A percentile compares a stretch with the other conserved stretches of the same genome.
These are phyloP conservation scores for Fomes fomentarius DNA, from an alignment of 1,284 basidiomycete genomes.

Conservation along the genomic window DNA sequence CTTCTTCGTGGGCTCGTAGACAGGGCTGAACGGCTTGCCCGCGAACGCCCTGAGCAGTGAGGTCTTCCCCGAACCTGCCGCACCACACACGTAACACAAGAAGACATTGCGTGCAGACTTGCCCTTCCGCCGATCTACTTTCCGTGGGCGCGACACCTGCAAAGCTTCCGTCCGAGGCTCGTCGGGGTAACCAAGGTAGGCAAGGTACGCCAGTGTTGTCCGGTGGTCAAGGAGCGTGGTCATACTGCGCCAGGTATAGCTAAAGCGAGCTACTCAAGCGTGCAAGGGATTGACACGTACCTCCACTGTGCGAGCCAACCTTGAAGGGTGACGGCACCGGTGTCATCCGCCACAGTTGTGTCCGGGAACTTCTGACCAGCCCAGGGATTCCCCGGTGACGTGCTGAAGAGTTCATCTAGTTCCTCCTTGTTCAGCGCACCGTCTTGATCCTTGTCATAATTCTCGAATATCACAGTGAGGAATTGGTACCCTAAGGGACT, in stretches of 20 bases:
- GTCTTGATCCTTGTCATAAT: conserved; percentile 98
- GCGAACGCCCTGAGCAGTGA: conserved; percentile 85
- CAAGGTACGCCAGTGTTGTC: conserved; percentile 94
- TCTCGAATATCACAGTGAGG: conserved; percentile 96
- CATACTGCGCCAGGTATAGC: conserved; percentile 63
- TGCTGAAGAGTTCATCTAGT: conserved; percentile 88
- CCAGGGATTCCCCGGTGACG: conserved; percentile 96
- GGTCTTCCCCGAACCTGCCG: conserved; percentile 96
- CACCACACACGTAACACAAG: conserved; percentile 91
- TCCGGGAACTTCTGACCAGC: conserved; percentile 84
- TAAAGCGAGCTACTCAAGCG: background rate
- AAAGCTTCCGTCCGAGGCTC: conserved; percentile 80
- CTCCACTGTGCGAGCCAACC: conserved; percentile 99
- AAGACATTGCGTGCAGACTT: conserved; percentile 91
- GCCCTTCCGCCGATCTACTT: conserved; percentile 85
- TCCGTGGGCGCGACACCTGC: conserved; percentile 80
- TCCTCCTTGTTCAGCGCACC: conserved; percentile 90
- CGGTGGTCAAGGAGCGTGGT: conserved; percentile 93
- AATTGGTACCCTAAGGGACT: conserved; percentile 95
- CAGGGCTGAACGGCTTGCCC: conserved; percentile 72
- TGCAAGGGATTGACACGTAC: conserved; percentile 45
- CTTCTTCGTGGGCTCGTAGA: conserved; percentile 88
- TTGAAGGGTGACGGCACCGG: conserved; percentile 91
- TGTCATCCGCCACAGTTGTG: conserved; percentile 89
- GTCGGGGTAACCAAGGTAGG: conserved; percentile 86